These are phyloP conservation scores for Microsporum canis DNA, from an alignment of 2,329 filamentous ascomycete species.

Conservation along the genomic window DNA sequence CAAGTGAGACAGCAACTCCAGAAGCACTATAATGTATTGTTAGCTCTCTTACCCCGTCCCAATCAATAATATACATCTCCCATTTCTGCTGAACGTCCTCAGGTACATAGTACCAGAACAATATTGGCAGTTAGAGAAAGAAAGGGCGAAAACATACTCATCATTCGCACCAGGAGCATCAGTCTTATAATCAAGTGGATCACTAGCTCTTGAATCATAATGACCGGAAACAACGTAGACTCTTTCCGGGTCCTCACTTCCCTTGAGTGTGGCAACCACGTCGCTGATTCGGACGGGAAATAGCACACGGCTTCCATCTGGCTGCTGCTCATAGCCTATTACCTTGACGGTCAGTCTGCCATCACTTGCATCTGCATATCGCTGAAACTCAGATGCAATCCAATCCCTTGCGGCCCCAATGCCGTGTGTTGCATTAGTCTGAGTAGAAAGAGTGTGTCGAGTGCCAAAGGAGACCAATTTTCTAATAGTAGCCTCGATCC, in stretches of 20 bases:
- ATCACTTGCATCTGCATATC: conserved; percentile 9
- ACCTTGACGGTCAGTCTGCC: conserved; percentile 8
- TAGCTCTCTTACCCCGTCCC: neutral
- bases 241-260: conserved; percentile 7
- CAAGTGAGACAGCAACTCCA: conserved; percentile 10
- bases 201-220: conserved; percentile 7
- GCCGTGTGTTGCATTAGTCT: conserved; percentile 10
- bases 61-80: neutral
- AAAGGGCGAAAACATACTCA: conserved; percentile 5
- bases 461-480: conserved; percentile 11
- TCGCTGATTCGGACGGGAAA: conserved; percentile 10
- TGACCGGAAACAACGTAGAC: conserved; percentile 10
- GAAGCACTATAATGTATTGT: conserved; percentile 5
- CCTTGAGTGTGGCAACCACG: conserved; percentile 10
- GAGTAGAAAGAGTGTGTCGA: conserved; percentile 10
- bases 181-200: conserved; percentile 7
- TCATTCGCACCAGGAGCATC: conserved; percentile 10
- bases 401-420: conserved; percentile 10
- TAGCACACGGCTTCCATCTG: conserved; percentile 6
- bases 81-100: too few species aligned
- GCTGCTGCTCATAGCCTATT: conserved; percentile 9
- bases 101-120: too few species aligned
- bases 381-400: conserved; percentile 10
- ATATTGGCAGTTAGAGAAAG: neutral
- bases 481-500: conserved; percentile 7